Evolutionary conservation across 2,329 filamentous ascomycete species (phyloP).

Genomic region (Cladosporium sp.): DNA sequence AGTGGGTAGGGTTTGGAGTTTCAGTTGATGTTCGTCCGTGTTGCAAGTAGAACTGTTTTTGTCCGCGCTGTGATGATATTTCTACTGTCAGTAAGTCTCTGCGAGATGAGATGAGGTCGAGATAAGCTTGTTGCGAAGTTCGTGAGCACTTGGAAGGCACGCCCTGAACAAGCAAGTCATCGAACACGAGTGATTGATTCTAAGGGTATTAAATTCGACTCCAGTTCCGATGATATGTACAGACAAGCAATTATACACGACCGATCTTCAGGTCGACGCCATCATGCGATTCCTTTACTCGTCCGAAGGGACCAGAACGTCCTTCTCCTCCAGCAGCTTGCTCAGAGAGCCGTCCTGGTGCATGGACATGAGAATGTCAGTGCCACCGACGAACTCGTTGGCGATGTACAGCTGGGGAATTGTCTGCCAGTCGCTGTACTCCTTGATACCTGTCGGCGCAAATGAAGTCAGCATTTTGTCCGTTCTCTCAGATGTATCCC

Average conservation of each 20-base stretch:
- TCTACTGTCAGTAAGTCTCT: background rate
- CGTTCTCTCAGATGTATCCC: background rate
- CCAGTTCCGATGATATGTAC: constrained; percentile 1
- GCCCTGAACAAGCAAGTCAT: background rate
- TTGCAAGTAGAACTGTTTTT: background rate
- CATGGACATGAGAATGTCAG: constrained; percentile 95
- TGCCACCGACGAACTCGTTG: constrained; percentile 96
- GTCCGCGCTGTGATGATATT: background rate
- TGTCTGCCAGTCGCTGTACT: constrained; percentile 98
- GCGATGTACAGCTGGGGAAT: constrained; percentile 96
- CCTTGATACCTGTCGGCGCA: constrained; percentile 81
- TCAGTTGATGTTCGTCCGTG: background rate
- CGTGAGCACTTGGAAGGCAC: background rate
- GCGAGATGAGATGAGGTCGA: background rate
- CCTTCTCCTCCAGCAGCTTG: constrained; percentile 88
- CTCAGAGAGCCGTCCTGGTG: constrained; percentile 92
- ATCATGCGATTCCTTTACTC: constrained; percentile 3
- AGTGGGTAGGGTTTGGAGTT: background rate
- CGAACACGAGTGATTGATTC: too few relatives aligned
- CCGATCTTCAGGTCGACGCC: background rate
- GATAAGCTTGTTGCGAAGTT: background rate
- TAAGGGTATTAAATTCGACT: background rate
- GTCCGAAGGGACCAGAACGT: constrained; percentile 68
- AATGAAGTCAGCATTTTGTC: constrained; percentile 1
- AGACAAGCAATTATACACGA: constrained; percentile 6